phyloP scores from a whole-genome alignment of 805 yeast genomes.

The Saccharomycopsis schoenii region DNA sequence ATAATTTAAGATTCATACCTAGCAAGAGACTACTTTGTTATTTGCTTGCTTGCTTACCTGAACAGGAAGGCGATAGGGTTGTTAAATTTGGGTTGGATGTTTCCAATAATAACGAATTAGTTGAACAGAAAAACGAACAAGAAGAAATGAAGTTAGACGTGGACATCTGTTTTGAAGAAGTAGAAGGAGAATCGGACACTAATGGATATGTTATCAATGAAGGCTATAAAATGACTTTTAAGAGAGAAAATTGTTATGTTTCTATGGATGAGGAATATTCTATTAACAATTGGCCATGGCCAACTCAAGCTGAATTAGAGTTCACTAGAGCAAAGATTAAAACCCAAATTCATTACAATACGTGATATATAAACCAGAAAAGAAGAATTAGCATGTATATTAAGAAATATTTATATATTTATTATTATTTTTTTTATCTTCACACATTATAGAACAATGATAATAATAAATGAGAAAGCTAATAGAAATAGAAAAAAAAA shows the following conservation, averaged over 20 bases:
- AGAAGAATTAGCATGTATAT: not conserved
- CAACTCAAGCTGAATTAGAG: constrained; percentile 10
- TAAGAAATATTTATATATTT: not conserved
- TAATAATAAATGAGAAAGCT: not conserved
- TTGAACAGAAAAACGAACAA: not conserved
- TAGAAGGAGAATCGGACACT: not conserved
- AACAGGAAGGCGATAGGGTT: not conserved
- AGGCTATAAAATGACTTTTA: not conserved
- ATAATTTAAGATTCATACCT: constrained; percentile 35
- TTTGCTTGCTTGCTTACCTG: not conserved
- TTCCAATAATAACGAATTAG: not conserved
- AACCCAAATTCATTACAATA: not conserved
- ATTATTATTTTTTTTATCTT: not conserved
- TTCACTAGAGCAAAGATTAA: not conserved
- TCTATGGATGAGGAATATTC: constrained; percentile 10
- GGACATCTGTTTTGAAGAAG: not conserved
- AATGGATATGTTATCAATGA: not conserved
- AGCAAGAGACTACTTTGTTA: constrained; percentile 23
- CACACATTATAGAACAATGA: not conserved
- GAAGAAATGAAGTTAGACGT: not conserved
- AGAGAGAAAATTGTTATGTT: not conserved
- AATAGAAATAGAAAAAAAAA: not conserved
- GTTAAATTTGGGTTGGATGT: not conserved
- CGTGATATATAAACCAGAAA: not conserved
- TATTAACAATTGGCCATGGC: constrained; percentile 18